Evolutionary conservation across 2,329 filamentous ascomycete species (phyloP).

Genomic region (Laburnicola sp.): DNA sequence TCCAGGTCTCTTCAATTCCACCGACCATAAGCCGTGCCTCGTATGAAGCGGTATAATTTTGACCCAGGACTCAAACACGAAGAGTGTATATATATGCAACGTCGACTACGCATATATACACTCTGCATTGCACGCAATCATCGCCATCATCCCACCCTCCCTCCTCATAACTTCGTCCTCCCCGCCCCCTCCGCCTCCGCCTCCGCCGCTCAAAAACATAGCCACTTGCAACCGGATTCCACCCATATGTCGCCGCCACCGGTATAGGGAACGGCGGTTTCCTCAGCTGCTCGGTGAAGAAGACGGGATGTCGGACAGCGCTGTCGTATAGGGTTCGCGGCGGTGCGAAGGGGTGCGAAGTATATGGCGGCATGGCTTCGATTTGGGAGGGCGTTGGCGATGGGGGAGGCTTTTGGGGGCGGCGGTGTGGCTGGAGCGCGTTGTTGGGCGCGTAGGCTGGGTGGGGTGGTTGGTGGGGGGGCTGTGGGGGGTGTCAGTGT

Average conservation of each 20-base stretch:
- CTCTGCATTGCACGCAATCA: no score
- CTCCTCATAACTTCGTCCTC: slow-evolving; percentile 35
- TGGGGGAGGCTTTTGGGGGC: slow-evolving; percentile 8
- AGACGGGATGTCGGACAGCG: slow-evolving; percentile 70
- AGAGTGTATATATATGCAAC: no score
- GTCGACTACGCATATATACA: no score
- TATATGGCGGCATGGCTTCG: slow-evolving; percentile 53
- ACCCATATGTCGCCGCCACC: slow-evolving; percentile 37
- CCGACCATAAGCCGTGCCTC: no score
- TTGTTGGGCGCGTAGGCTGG: slow-evolving; percentile 32
- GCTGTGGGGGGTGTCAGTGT: slow-evolving; percentile 20
- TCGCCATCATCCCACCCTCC: no score
- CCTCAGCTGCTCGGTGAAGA: slow-evolving; percentile 69
- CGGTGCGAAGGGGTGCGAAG: slow-evolving; percentile 22
- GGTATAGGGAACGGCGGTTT: slow-evolving; percentile 56
- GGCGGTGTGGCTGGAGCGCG: slow-evolving; percentile 24
- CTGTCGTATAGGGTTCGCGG: slow-evolving; percentile 52
- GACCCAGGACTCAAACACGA: no score
- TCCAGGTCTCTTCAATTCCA: no score
- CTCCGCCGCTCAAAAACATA: slow-evolving; percentile 43
- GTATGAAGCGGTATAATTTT: no score
- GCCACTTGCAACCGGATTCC: slow-evolving; percentile 51
- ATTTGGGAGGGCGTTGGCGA: slow-evolving; percentile 44
- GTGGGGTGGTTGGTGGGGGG: slow-evolving; percentile 25
- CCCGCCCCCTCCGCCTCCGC: slow-evolving; percentile 6